These are phyloP conservation scores for Crepidotus variabilis DNA, from an alignment of 768 basidiomycete species.

Conservation along the genomic window DNA sequence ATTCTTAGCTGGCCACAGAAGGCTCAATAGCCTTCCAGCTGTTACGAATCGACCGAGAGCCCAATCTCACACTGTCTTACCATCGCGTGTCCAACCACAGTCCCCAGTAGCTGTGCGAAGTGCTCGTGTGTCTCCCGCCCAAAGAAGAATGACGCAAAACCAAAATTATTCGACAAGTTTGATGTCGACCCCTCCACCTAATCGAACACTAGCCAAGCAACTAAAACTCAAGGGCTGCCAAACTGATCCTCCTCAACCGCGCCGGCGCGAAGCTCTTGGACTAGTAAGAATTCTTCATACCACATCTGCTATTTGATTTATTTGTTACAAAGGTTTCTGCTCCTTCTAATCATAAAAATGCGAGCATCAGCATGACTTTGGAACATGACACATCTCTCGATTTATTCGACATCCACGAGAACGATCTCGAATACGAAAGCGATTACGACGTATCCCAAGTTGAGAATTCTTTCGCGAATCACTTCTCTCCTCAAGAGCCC, in stretches of 20 bases:
- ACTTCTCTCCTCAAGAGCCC: conserved; percentile 25
- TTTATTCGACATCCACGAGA: conserved; percentile 74
- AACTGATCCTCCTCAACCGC: conserved; percentile 63
- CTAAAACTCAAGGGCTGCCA: conserved; percentile 66
- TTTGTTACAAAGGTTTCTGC: conserved; percentile 28
- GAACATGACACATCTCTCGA: conserved; percentile 46
- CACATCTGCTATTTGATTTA: conserved; percentile 13
- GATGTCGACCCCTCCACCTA: conserved; percentile 67
- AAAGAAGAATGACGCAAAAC: not conserved
- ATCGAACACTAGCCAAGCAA: conserved; percentile 47
- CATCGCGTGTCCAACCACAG: conserved; percentile 25
- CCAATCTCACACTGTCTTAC: conserved; percentile 48
- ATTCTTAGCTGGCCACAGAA: conserved; percentile 39
- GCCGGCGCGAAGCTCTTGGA: conserved; percentile 42
- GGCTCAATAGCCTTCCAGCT: conserved; percentile 22
- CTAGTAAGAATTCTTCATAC: conserved; percentile 23
- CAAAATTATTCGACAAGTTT: conserved; percentile 31
- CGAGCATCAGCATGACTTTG: conserved; percentile 29
- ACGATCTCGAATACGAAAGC: conserved; percentile 51
- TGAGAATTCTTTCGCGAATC: conserved; percentile 34
- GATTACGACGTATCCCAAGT: conserved; percentile 30
- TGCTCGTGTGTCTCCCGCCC: conserved; percentile 14
- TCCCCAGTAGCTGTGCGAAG: conserved; percentile 33
- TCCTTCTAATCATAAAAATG: conserved; percentile 24
- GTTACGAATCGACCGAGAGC: conserved; percentile 52